Percentiles rank a stretch among this genome's conserved stretches.
phyloP scores from a whole-genome alignment of 75 land plant genomes.

The Selaginella moellendorffii region DNA sequence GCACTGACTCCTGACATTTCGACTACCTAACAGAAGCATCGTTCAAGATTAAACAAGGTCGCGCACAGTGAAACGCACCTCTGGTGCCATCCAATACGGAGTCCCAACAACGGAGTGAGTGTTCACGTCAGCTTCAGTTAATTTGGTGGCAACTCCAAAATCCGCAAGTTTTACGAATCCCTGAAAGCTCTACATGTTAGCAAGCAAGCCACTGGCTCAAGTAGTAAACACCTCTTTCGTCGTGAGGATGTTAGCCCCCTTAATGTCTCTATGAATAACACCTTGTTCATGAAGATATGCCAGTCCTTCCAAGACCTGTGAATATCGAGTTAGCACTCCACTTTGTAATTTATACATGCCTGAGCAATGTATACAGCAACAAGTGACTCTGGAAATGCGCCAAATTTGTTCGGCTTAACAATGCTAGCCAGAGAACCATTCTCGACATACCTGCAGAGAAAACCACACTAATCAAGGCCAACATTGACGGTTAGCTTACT shows the following conservation, averaged over 20 bases:
- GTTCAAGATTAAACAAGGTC: neutral
- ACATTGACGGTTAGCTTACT: slow-evolving; percentile 37
- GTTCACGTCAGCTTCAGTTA: slow-evolving; percentile 91
- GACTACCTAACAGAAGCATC: slow-evolving; percentile 64
- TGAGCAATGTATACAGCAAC: slow-evolving; percentile 89
- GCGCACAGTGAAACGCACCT: slow-evolving; percentile 30
- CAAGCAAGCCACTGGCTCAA: neutral
- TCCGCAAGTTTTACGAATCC: slow-evolving; percentile 98
- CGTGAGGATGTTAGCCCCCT: slow-evolving; percentile 95
- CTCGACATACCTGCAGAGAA: slow-evolving; percentile 60
- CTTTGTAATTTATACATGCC: slow-evolving; percentile 18
- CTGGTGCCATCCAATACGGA: slow-evolving; percentile 99
- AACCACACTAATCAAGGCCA: neutral
- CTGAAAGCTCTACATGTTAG: slow-evolving; percentile 22
- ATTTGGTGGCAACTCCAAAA: slow-evolving; percentile 96
- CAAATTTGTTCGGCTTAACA: slow-evolving; percentile 94
- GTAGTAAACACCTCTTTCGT: slow-evolving; percentile 91
- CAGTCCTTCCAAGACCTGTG: slow-evolving; percentile 86
- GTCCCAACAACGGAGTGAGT: slow-evolving; percentile 99
- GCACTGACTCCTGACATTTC: slow-evolving; percentile 99
- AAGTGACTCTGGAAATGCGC: slow-evolving; percentile 87
- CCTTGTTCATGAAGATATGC: slow-evolving; percentile 97
- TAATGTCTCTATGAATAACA: slow-evolving; percentile 93
- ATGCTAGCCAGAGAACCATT: slow-evolving; percentile 98
- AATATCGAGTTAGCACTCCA: neutral